Base-by-base conservation (phyloP, 2,329 filamentous ascomycete genomes). In the Emmonsiellopsis sp. region DNA sequence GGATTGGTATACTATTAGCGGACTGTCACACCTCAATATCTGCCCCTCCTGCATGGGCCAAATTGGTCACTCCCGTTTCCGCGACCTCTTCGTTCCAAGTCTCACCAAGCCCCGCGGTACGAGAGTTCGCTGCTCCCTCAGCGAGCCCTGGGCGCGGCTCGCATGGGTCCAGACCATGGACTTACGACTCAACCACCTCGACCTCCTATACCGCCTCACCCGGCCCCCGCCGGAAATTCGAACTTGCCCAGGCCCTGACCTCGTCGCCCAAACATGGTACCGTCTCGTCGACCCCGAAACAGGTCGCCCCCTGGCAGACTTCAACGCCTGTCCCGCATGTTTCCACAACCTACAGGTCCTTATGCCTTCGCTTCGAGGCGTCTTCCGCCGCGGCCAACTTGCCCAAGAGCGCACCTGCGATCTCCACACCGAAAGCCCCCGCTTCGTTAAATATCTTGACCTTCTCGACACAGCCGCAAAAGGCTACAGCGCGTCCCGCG, bases 141-240 rank as follows among this genome's bases (percentile, higher is more conserved):
- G 87, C 32, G 79, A 82, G 10, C 81, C 85, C 0, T 96, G 90
- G 89, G 85, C 89, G 62, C 83, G 88, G 31, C 82, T 95, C 40
- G 90, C 90, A 0, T 95, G 87, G 82, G 77, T 91, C 2, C 77
- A 95, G 57, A 91, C 84, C 2, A 73, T 87, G 51, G 89, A 90
- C 67, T 81, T 88, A 59, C 72, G 81, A 10, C 75, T 80, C 15
- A 75, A 79, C 2, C 83, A 89, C 58, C 72, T 93, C 41, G 79
- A 80, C 10, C 71, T 94, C 5, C 76, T 96, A 32, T 81, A 85
- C 55, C 79, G 80, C 38, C 76, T 95, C 35, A 83, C 85, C 5
- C 78, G 80, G 8, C 79, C 89, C 40, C 73, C 79, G 2, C 76
- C 79, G 4, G 78, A 74, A 30, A 72, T 78, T 59, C 62, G 77